Evolutionary conservation across 2,329 filamentous ascomycete species (phyloP).

Genomic region (Cercospora canescens): DNA sequence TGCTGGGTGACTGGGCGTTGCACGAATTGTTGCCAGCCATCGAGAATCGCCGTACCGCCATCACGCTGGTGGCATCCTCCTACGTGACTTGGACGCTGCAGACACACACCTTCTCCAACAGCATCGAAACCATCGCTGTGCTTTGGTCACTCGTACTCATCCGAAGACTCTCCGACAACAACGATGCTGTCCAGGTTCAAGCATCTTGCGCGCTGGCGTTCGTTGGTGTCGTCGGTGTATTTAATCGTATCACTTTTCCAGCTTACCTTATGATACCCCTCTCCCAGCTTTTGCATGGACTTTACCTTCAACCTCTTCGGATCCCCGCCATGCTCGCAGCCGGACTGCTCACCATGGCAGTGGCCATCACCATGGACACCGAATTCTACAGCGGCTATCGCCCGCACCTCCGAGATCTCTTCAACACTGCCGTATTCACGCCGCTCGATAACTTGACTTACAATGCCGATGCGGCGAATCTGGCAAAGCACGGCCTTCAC

Average conservation of each 20-base stretch:
- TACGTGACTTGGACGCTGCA: conserved; percentile 99
- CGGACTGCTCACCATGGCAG: conserved; percentile 66
- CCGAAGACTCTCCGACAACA: conserved; percentile 76
- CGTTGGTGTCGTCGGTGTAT: conserved; percentile 80
- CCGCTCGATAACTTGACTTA: conserved; percentile 56
- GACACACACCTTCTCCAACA: conserved; percentile 97
- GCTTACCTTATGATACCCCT: conserved; percentile 86
- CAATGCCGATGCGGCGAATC: conserved; percentile 50
- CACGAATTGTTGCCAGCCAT: conserved; percentile 82
- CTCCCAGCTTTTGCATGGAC: conserved; percentile 80
- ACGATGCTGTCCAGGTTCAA: conserved; percentile 74
- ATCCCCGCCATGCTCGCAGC: conserved; percentile 59
- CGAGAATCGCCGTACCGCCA: conserved; percentile 68
- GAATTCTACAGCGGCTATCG: conserved; percentile 74
- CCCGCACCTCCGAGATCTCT: conserved; percentile 66
- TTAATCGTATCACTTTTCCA: conserved; percentile 97
- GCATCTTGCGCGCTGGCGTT: conserved; percentile 78
- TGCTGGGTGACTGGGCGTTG: conserved; percentile 96
- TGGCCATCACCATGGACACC: conserved; percentile 82
- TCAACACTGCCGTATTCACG: conserved; percentile 54
- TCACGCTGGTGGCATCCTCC: conserved; percentile 86
- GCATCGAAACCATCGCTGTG: conserved; percentile 88
- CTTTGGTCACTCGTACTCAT: conserved; percentile 93
- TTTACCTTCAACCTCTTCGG: conserved; percentile 64
- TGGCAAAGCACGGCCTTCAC: conserved; percentile 55